A percentile compares a stretch with the other conserved stretches of the same genome.
phyloP scores from a whole-genome alignment of 192 early-diverging fungal species.

The Chytriomyces sp. region DNA sequence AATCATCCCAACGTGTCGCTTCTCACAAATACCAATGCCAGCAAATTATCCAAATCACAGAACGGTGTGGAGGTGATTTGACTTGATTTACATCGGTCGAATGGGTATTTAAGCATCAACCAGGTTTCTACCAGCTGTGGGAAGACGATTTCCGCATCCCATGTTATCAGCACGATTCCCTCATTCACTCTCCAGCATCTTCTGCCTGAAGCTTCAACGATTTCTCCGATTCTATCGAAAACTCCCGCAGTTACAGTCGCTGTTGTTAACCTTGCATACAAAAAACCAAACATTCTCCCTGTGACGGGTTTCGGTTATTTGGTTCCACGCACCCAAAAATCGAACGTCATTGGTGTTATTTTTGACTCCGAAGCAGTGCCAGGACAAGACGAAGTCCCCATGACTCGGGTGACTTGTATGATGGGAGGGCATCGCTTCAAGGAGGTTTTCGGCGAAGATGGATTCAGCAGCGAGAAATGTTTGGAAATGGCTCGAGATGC shows the following conservation, averaged over 20 bases:
- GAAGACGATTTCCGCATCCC: constrained; percentile 36
- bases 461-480: constrained; percentile 37
- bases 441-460: constrained; percentile 56
- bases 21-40: background rate
- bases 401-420: constrained; percentile 83
- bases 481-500: constrained; percentile 59
- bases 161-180: constrained; percentile 76
- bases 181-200: constrained; percentile 55
- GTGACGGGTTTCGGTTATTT: constrained; percentile 92
- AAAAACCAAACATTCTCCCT: constrained; percentile 52
- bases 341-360: constrained; percentile 74
- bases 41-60: constrained; percentile 57
- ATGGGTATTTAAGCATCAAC: background rate
- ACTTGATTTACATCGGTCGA: background rate
- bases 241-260: constrained; percentile 80
- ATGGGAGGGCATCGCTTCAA: constrained; percentile 83
- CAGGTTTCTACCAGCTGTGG: background rate
- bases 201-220: constrained; percentile 34
- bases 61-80: constrained; percentile 52
- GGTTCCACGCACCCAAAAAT: constrained; percentile 70
- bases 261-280: constrained; percentile 82
- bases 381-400: constrained; percentile 58
- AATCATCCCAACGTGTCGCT: constrained; percentile 47
- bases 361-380: constrained; percentile 86
- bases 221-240: constrained; percentile 51